Percentiles rank a stretch among this genome's conserved stretches.
These are phyloP conservation scores for Arbutus unedo DNA, from an alignment of 148 eudicot genomes.

Conservation along the genomic window DNA sequence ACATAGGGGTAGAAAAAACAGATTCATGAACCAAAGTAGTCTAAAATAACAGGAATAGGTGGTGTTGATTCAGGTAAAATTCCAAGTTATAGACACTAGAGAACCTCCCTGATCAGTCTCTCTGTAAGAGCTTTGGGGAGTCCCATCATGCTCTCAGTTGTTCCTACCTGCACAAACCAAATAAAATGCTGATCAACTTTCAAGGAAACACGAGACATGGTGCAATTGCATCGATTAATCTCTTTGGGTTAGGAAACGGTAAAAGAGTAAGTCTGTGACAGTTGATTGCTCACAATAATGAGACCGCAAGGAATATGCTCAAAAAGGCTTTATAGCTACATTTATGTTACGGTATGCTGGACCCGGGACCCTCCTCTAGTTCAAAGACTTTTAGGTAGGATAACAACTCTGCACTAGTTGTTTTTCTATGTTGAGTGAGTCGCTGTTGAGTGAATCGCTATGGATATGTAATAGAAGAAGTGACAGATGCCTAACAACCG, in stretches of 20 bases:
- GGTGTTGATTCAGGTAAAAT: neutral
- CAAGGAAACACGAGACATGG: neutral
- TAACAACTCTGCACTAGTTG: too few species aligned
- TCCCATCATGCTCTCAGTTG: constrained; percentile 89
- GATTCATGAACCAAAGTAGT: neutral
- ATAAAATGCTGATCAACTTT: neutral
- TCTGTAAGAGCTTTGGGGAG: constrained; percentile 79
- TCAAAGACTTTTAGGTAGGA: too few species aligned
- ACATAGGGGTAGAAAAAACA: neutral
- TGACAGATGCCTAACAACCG: too few species aligned
- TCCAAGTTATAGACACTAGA: constrained; percentile 17
- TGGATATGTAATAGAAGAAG: too few species aligned
- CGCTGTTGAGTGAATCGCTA: too few species aligned
- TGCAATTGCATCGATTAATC: too few species aligned
- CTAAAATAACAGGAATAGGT: neutral
- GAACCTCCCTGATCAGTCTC: constrained; percentile 62
- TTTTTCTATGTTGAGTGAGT: too few species aligned
- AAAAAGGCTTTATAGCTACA: neutral
- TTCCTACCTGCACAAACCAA: constrained; percentile 53
- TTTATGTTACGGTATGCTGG: neutral
- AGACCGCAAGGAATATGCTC: too few species aligned
- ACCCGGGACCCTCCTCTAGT: too few species aligned
- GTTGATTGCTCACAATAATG: too few species aligned
- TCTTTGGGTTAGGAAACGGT: too few species aligned
- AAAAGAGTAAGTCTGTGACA: too few species aligned